Base-by-base conservation (phyloP, 2,329 filamentous ascomycete genomes). In the Venturia nashicola region DNA sequence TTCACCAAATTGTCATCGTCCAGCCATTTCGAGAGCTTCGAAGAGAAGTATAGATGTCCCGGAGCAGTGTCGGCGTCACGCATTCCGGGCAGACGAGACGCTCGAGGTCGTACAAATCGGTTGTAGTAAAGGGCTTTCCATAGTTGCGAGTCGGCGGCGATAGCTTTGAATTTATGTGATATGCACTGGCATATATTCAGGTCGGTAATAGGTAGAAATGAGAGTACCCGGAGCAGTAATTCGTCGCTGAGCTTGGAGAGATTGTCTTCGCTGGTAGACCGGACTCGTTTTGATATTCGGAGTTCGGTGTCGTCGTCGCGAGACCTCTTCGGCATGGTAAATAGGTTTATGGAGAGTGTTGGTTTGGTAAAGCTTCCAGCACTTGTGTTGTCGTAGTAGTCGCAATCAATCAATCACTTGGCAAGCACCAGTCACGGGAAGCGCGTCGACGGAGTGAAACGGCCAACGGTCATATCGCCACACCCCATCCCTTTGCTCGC, bases 41-140 rank as follows among this genome's bases (percentile, higher is more conserved):
- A 83, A 1, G 81, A 81, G 67, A 83, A 85, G 18, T 42, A 60
- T 54, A 54, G 23, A 48, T 62, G 43, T 62, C 51, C 44, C 14
- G 54, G 18, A 16, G 32, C 46, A 34, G 73, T 65, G 46, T 68
- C 72, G 2, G 73, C 68, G 44, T 78, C 77, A 69, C 77, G 81
- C 42, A 88, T 62, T 40, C 46, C 87, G 0, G 89, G 88, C 64
- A 93, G 86, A 65, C 88, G 85, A 68, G 88, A 82, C 43, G 88
- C 89, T 70, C 91, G 85, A 46, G 91, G 91, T 43, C 89, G 82
- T 39, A 97, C 90, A 75, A 96, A 97, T 67, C 88, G 86, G 34
- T 85, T 82, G 76, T 95, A 96, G 76, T 96, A 99, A 61, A 91
- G 84, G 16, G 83, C 82, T 73, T 93, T 94, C 94, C 94, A 99